Evolutionary conservation across 495 filamentous ascomycete species (phyloP).

Genomic region (Tuber brumale): DNA sequence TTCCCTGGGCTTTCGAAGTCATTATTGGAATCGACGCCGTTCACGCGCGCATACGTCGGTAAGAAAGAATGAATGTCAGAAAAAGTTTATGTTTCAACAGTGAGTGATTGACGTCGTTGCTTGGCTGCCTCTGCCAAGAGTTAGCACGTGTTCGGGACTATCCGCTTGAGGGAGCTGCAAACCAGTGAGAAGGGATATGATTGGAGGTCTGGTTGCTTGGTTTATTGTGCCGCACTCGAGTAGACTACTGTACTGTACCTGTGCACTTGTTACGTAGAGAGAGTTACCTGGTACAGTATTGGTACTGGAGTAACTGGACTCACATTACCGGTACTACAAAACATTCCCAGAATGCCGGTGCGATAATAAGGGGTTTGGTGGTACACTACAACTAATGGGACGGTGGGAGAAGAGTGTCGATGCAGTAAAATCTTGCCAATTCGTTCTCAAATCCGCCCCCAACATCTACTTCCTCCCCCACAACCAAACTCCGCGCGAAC

Average conservation of each 20-base stretch:
- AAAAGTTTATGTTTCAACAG: neutral
- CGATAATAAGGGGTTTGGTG: neutral
- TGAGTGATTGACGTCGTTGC: neutral
- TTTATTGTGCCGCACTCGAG: too few species aligned
- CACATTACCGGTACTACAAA: neutral
- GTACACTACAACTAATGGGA: neutral
- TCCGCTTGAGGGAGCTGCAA: neutral
- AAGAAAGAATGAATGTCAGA: neutral
- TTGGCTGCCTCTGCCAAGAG: neutral
- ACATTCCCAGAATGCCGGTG: neutral
- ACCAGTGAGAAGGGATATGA: neutral
- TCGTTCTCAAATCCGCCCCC: neutral
- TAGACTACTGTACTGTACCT: too few species aligned
- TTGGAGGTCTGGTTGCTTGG: neutral
- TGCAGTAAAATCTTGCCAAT: neutral
- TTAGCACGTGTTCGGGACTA: neutral
- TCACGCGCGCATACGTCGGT: neutral
- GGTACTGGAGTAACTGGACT: too few species aligned
- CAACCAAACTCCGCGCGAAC: neutral
- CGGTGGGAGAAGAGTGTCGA: neutral
- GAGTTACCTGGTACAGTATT: neutral
- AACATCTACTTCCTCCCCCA: neutral
- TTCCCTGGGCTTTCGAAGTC: conserved; percentile 12
- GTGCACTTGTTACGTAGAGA: too few species aligned
- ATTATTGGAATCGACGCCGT: conserved; percentile 4